A percentile compares a stretch with the other conserved stretches of the same genome.
phyloP scores from a whole-genome alignment of 2,329 filamentous ascomycete species.

The Diplodia seriata region DNA sequence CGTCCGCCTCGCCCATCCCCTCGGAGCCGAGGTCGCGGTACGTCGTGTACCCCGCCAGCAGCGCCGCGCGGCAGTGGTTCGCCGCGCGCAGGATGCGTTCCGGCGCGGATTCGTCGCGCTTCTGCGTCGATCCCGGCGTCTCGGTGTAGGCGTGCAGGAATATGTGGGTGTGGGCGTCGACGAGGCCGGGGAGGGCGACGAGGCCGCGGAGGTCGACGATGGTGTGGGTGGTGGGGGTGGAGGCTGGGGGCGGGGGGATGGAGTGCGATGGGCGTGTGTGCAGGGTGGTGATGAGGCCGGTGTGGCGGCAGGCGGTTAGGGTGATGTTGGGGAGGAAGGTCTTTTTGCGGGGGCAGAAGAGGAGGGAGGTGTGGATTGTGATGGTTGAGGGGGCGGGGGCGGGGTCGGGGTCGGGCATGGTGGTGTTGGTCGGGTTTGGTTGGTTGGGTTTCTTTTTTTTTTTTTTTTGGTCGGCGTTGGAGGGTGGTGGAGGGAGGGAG shows the following conservation, averaged over 20 bases:
- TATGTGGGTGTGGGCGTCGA: constrained; percentile 65
- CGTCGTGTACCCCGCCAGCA: constrained; percentile 66
- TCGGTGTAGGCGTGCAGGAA: constrained; percentile 58
- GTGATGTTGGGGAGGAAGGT: constrained; percentile 52
- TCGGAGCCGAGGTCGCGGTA: constrained; percentile 65
- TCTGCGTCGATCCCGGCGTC: constrained; percentile 55
- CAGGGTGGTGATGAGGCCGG: constrained; percentile 52
- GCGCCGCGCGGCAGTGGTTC: constrained; percentile 60
- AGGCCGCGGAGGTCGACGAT: constrained; percentile 63
- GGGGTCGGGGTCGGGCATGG: too few species aligned
- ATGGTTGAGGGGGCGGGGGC: neutral
- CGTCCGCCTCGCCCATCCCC: constrained; percentile 58
- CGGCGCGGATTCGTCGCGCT: constrained; percentile 65
- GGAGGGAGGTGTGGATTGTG: constrained; percentile 54
- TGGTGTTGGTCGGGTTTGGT: too few species aligned
- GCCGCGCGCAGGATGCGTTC: constrained; percentile 63
- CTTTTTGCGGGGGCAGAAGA: constrained; percentile 58
- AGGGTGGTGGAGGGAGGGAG: too few species aligned
- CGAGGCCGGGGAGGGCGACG: constrained; percentile 60
- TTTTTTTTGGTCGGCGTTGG: too few species aligned
- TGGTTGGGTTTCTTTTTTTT: too few species aligned
- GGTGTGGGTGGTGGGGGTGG: constrained; percentile 44
- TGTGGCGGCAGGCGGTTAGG: constrained; percentile 50
- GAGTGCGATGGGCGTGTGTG: constrained; percentile 37
- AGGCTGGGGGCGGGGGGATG: constrained; percentile 34